A percentile compares a stretch with the other conserved stretches of the same genome.
Evolutionary conservation across 139 green algal species (phyloP).

Genomic region (Chloropicon primus): DNA sequence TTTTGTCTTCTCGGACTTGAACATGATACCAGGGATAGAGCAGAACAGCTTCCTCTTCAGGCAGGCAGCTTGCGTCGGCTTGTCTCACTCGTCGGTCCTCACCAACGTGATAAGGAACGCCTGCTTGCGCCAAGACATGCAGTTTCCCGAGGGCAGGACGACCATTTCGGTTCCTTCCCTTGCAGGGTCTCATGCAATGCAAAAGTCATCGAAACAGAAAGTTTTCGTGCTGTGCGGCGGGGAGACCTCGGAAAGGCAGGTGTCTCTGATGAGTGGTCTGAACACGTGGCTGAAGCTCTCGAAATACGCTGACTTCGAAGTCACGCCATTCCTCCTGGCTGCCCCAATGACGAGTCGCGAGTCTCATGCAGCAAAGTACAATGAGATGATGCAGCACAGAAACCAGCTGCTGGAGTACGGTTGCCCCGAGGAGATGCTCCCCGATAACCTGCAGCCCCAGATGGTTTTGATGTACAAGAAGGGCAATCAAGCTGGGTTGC

Average conservation of each 20-base stretch:
- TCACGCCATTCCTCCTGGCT: conserved; percentile 8
- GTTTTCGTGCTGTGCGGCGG: conserved; percentile 63
- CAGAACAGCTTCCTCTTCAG: conserved; percentile 33
- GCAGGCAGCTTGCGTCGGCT: conserved; percentile 40
- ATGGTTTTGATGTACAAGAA: background rate
- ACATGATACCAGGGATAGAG: conserved; percentile 24
- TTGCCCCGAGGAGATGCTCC: background rate
- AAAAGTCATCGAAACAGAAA: background rate
- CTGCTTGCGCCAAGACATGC: conserved; percentile 2
- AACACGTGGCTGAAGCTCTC: conserved; percentile 41
- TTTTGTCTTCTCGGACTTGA: conserved; percentile 33
- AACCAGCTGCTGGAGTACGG: background rate
- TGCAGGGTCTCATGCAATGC: background rate
- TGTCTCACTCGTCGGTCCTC: conserved; percentile 40
- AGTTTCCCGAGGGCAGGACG: background rate
- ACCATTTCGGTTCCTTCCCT: background rate
- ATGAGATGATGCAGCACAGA: background rate
- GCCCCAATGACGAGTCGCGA: background rate
- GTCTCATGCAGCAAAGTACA: conserved; percentile 6
- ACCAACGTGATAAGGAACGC: conserved; percentile 33
- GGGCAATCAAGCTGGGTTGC: background rate
- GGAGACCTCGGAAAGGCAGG: conserved; percentile 33
- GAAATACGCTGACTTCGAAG: conserved; percentile 3
- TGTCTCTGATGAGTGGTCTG: conserved; percentile 39
- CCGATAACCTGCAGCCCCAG: background rate